Evolutionary conservation across 768 basidiomycete genomes (phyloP), one percentile per base, ranked within the genome.

Genomic region (Panaeolus papilionaceus): DNA sequence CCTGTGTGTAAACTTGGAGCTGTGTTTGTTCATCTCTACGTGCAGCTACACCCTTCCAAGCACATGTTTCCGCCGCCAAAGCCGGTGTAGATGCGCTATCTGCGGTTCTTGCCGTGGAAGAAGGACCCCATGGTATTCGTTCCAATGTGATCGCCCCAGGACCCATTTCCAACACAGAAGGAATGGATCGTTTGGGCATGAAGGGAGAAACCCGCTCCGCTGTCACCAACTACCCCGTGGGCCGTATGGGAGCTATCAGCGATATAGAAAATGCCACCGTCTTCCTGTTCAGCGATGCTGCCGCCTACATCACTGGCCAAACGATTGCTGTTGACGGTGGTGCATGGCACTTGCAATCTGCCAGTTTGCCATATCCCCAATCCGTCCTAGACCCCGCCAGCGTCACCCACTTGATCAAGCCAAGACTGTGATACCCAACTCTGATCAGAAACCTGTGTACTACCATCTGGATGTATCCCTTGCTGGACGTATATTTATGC

Each of bases 11-110:
- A 23, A 63, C 38, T 20, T 7, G 8, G 62, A 64, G 54, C 62
- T 47, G 18, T 26, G 45, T 39, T 49, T n/a, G 38, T 58, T 58
- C 62, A 38, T n/a, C 66, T 69, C 68, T 70, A 71, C 62, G 71
- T 70, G 64, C 72, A 93, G 94, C 83, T 11, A 89, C 89, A 8
- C 92, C 94, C 0, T 94, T 89, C 77, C 96, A 98, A 79, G 94
- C 88, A 8, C 97, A 98, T 73, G 95, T 97, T 12, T 94, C 94
- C 12, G 94, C 96, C 9, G 96, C 96, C 26, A 99, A 99, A 78
- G 96, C 97, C 0, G 97, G 86, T 18, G 88, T 99, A 40, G 96
- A 99, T 75, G 95, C 96, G 0, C 82, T 96, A 5, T 94, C 93
- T 65, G 84, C 85, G 1, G 95, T 94, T 2, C 79, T 98, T 33